Base-by-base conservation (phyloP, 768 basidiomycete species). In the Leccinum longicurvipes region DNA sequence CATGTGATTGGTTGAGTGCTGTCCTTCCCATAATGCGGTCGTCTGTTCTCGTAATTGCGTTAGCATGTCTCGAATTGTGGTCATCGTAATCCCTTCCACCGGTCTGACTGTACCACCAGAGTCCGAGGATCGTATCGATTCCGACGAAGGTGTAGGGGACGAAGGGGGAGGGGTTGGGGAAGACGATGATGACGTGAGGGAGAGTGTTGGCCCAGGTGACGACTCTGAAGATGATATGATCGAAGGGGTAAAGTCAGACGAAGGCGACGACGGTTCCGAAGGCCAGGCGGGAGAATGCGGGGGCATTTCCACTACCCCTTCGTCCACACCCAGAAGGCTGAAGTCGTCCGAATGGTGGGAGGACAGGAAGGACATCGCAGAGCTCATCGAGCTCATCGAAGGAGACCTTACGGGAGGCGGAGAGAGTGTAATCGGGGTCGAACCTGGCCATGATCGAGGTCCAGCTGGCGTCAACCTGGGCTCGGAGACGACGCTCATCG, bases 321-420 rank as follows among this genome's bases (percentile, higher is more conserved):
- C 59, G 55, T 74, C 75, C n/a, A 63, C 63, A 56, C 66, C 76
- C 74, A 79, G 65, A 68, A 76, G 57, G 73, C 73, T 72, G 32
- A 76, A 72, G 60, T 89, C 89, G 53, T 93, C 90, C 0, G 91
- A 92, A 59, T 91, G 86, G 58, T 88, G 86, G 17, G 81, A 82
- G 4, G 80, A 80, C 48, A 83, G 60, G 64, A 77, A 83, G 0
- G 81, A 82, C 54, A 65, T 59, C 6, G 59, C 63, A 11, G 74
- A 75, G 15, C 56, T 65, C 41, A 68, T 47, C 6, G 76, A 76
- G 32, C 69, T 72, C 4, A 76, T 72, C 3, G 82, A 78, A 4
- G 73, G 68, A 12, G 76, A 68, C 15, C 75, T 69, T 12, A 59
- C 34, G 15, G 76, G 73, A 3, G 82, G 82, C 3, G 81, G 79